Conservation (phyloP, 2,329 filamentous ascomycete species). For the Sarocladium strictum region DNA sequence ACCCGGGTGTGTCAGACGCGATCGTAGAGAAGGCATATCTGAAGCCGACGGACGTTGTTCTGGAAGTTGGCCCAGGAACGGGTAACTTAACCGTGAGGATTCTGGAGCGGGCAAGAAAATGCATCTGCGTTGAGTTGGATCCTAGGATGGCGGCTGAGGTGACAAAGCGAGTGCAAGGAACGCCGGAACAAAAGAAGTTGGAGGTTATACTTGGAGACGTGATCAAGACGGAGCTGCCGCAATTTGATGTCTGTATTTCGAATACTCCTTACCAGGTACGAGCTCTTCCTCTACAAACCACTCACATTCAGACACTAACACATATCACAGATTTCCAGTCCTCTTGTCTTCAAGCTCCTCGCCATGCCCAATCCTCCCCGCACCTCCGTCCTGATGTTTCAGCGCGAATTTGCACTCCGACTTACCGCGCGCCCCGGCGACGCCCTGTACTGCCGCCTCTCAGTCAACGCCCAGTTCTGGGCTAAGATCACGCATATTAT, state of each 20-base stretch:
- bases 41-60: constrained; percentile 81
- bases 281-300: neutral
- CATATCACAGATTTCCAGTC: constrained; percentile 67
- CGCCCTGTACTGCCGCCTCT: constrained; percentile 82
- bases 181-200: constrained; percentile 73
- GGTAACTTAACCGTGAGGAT: constrained; percentile 88
- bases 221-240: constrained; percentile 74
- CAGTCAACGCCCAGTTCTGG: constrained; percentile 90
- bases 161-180: constrained; percentile 89
- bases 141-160: constrained; percentile 95
- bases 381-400: constrained; percentile 88
- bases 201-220: constrained; percentile 82
- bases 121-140: constrained; percentile 85
- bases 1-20: constrained; percentile 74
- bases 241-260: constrained; percentile 78
- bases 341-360: constrained; percentile 85
- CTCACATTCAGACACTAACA: constrained; percentile 10
- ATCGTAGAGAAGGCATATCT: constrained; percentile 71
- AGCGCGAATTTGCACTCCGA: constrained; percentile 88
- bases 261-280: constrained; percentile 57
- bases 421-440: constrained; percentile 85
- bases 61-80: constrained; percentile 88
- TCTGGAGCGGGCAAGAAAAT: constrained; percentile 76
- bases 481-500: constrained; percentile 64
- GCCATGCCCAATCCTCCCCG: constrained; percentile 75